Evolutionary conservation across 2,329 filamentous ascomycete species (phyloP), one percentile per base, ranked within the genome.

Genomic region (Aspergillus ruber): DNA sequence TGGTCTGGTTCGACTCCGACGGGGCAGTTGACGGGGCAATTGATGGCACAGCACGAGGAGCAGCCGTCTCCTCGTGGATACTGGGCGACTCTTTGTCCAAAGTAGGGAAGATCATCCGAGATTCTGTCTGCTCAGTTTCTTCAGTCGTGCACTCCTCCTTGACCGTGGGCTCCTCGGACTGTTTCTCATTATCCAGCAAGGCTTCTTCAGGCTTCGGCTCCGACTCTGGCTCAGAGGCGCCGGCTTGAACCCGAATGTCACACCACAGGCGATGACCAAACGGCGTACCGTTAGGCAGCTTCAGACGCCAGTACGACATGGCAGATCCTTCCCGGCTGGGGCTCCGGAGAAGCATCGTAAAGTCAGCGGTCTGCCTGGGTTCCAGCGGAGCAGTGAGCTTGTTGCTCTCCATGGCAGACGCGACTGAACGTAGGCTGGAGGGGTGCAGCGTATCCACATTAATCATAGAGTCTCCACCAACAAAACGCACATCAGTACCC

Each of bases 261-360:
- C 91, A 96, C 91, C 91, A 98, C 42, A 98, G 77, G 61, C 90
- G 87, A 73, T 96, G 88, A 35, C 93, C 93, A 56, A 97, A 96
- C 55, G 88, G 86, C 54, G 79, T 75, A 20, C 90, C 90, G 48
- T 88, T 83, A 6, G 83, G 78, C 50, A 88, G 83, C 58, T 90
- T 94, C 56, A 98, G 75, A 53, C 91, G 90, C 93, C 93, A 98
- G 78, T 96, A 96, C 1, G 93, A 97, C 62, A 95, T 93, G 50
- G 84, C 78, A 67, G 85, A 87, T 47, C 91, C 90, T 46, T 82
- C 72, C 43, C 86, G 86, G 45, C 75, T 70, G 13, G 91, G 90
- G 15, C 89, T 88, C 67, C 89, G 88, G 67, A 98, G 82, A 38
- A 85, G 74, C 32, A 96, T 86, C 33, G 86, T 88, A 74, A 98